Conservation (phyloP, 75 land plant genomes). For the Ceratopteris richardii region DNA sequence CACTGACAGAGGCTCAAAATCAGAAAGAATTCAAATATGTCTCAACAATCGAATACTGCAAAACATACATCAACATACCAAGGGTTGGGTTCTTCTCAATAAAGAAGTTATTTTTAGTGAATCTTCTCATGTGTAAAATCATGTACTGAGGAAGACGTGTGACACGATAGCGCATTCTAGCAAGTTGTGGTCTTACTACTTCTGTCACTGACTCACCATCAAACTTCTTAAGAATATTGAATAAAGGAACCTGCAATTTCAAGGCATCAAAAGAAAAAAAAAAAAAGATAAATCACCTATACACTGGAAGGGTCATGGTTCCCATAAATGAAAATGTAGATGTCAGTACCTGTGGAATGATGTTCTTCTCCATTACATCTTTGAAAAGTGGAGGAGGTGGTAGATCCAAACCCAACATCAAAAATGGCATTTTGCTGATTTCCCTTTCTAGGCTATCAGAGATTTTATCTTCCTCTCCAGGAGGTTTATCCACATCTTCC, state of each 20-base stretch:
- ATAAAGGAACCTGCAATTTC: conserved; percentile 82
- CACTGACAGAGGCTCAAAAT: conserved; percentile 44
- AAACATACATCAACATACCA: conserved; percentile 36
- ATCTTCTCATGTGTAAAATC: conserved; percentile 94
- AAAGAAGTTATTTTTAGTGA: conserved; percentile 96
- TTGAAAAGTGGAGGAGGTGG: conserved; percentile 97
- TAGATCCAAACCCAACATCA: conserved; percentile 98
- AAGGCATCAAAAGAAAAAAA: no score
- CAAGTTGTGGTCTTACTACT: conserved; percentile 84
- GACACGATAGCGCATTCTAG: conserved; percentile 92
- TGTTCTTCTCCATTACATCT: conserved; percentile 98
- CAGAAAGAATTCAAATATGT: no score
- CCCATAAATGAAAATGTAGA: no score
- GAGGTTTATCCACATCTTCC: conserved; percentile 33
- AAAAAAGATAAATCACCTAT: no score
- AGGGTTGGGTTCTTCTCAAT: conserved; percentile 94
- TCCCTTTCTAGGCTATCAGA: conserved; percentile 34
- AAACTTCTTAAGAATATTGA: conserved; percentile 95
- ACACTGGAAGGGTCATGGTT: no score
- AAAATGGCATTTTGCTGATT: conserved; percentile 73
- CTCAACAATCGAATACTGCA: no score
- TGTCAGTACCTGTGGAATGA: conserved; percentile 83
- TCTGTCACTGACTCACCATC: conserved; percentile 92
- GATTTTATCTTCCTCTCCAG: conserved; percentile 28
- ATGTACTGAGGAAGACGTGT: conserved; percentile 84